These are phyloP conservation scores for Mortierella claussenii DNA, from an alignment of 192 early-diverging fungal species.

Conservation along the genomic window DNA sequence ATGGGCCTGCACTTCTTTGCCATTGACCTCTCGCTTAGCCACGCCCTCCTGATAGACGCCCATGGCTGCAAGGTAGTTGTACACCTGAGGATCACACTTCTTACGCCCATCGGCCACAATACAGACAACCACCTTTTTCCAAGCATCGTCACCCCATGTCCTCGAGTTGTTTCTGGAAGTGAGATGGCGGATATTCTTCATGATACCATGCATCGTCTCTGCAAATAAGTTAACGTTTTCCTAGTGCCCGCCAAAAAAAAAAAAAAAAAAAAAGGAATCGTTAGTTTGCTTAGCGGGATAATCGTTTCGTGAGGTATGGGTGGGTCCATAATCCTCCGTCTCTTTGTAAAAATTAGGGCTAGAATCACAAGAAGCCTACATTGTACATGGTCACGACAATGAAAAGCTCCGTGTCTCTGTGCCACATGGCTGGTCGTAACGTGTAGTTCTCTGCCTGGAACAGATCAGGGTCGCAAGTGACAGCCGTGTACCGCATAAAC, in stretches of 20 bases:
- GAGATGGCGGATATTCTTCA: constrained; percentile 83
- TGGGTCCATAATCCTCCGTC: no score
- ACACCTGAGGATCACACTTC: constrained; percentile 70
- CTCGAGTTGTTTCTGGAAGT: constrained; percentile 65
- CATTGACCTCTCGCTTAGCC: constrained; percentile 72
- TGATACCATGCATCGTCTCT: constrained; percentile 79
- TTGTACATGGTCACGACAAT: constrained; percentile 86
- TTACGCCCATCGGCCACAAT: constrained; percentile 83
- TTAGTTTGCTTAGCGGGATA: no score
- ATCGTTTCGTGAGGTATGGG: no score
- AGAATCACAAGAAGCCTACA: constrained; percentile 46
- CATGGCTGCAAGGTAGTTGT: constrained; percentile 76
- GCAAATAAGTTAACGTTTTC: constrained; percentile 82
- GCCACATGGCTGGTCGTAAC: constrained; percentile 71
- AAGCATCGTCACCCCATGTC: constrained; percentile 69
- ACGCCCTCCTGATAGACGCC: constrained; percentile 84
- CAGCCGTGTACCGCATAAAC: constrained; percentile 79
- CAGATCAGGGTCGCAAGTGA: constrained; percentile 72
- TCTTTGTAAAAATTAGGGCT: no score
- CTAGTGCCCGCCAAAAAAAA: constrained; percentile 19
- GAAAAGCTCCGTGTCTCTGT: constrained; percentile 77
- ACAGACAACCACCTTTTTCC: constrained; percentile 83
- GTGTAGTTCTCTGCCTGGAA: constrained; percentile 70
- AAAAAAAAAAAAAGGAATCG: neutral
- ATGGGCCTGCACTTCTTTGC: constrained; percentile 70